Base-by-base conservation (phyloP, 306 rosid species). In the cucumber (Cucumis sativus) region DNA sequence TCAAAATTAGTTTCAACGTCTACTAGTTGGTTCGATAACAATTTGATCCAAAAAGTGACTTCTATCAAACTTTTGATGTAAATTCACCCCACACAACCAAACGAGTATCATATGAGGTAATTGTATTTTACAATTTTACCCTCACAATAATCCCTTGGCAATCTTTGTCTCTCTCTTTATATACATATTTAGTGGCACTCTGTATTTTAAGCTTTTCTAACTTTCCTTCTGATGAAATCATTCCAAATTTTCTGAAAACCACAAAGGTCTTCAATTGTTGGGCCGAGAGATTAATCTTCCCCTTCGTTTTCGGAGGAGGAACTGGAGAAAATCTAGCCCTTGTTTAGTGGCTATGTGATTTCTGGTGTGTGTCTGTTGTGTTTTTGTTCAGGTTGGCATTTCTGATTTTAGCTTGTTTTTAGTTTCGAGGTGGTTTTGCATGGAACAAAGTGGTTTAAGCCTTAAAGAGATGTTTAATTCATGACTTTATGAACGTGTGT, bases 281-380 rank as follows among this genome's bases (percentile, higher is more conserved):
- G 72, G 51, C 72, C 3, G 3, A 43, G 74, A 20, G 54, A 45
- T 45, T 23, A 70, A 70, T 14, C 23, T 59, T 70, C 76, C 41
- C 75, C 56, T 70, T 70, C 59, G 17, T 28, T 72, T 16, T 5
- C 57, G 77, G 77, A 28, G 77, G 61, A 71, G 75, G 75, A 40
- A 17, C 37, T 33, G 57, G 56, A 23, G 78, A 79, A 61, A 75
- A 75, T 80, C 52, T 58, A 45, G 79, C 72, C 18, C 20, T 40
- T 12, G 17, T 68, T 41, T 47, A 9, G 56, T 71, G 41, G 37
- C 4, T 49, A 20, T 47, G 23, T 71, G 56, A 71, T 71, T 71
- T 71, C 25, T 71, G 59, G 8, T 28, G 37, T 51, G 58, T 43
- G 23, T 58, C 23, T 70, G 6, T 47, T 70, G 52, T 20, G 57